Conservation (phyloP, 176 grass and related monocot species). For the Ensete ventricosum region DNA sequence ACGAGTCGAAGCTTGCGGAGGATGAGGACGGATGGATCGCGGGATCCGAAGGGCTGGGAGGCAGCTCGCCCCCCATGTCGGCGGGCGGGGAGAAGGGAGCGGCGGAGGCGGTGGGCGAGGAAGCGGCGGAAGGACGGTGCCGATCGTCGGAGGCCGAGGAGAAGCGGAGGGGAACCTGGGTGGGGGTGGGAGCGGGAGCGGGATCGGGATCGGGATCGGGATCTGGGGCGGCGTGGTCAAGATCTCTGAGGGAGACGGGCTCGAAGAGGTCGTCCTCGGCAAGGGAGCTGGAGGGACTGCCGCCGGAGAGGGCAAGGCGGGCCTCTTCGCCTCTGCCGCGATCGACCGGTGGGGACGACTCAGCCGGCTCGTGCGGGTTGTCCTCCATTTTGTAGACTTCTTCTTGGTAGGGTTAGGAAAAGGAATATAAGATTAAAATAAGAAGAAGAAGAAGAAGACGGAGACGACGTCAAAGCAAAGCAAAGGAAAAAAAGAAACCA, state of each 20-base stretch:
- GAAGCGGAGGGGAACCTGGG: neutral
- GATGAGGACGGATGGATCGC: conserved; percentile 8
- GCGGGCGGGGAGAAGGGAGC: neutral
- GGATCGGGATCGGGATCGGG: neutral
- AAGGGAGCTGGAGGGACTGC: conserved; percentile 17
- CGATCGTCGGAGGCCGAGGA: conserved; percentile 15
- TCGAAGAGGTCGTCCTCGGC: conserved; percentile 37
- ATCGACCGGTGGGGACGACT: conserved; percentile 13
- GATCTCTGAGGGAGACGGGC: conserved; percentile 32
- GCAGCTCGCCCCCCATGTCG: conserved; percentile 1
- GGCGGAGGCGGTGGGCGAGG: neutral
- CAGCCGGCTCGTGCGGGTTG: conserved; percentile 27
- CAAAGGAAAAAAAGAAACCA: neutral
- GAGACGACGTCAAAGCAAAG: conserved; percentile 5
- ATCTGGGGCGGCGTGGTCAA: neutral
- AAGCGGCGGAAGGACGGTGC: neutral
- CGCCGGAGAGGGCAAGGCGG: conserved; percentile 12
- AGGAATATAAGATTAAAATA: conserved; percentile 23
- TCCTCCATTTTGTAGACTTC: conserved; percentile 50
- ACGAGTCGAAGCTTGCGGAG: conserved; percentile 1
- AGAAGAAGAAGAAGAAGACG: conserved; percentile 8
- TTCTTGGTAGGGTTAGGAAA: neutral
- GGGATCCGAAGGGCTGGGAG: conserved; percentile 3
- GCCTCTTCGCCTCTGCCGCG: neutral
- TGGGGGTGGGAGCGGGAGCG: neutral